Evolutionary conservation across 352 stramenopile species (phyloP).

Genomic region (Globisporangium abappressorium): DNA sequence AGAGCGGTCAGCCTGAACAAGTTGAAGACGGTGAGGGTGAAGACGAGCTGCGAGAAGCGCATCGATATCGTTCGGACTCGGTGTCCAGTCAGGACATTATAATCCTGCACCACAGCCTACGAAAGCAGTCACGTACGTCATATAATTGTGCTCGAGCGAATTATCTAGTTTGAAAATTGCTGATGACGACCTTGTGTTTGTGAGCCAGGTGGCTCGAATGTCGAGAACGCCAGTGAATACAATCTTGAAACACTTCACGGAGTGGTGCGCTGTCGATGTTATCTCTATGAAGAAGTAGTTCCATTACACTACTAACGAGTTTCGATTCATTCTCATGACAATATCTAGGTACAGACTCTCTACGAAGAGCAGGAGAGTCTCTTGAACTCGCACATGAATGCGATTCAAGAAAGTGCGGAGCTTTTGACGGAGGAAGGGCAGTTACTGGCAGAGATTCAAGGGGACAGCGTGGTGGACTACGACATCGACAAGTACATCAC

Average conservation of each 20-base stretch:
- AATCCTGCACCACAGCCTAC: constrained; percentile 47
- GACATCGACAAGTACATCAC: constrained; percentile 94
- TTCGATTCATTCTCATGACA: not conserved
- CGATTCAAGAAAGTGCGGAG: constrained; percentile 96
- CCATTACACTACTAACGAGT: not conserved
- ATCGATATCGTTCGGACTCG: constrained; percentile 31
- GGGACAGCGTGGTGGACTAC: constrained; percentile 88
- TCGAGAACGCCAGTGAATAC: constrained; percentile 31
- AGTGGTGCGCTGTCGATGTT: constrained; percentile 36
- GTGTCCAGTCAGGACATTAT: constrained; percentile 62
- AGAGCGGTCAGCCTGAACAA: constrained; percentile 11
- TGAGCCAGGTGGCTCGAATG: constrained; percentile 20
- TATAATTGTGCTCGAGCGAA: not conserved
- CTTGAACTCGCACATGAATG: constrained; percentile 95
- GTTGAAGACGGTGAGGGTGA: constrained; percentile 20
- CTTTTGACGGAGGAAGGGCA: constrained; percentile 95
- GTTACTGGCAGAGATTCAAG: constrained; percentile 82
- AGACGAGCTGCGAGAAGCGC: constrained; percentile 18
- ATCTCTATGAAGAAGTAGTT: not conserved
- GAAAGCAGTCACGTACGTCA: constrained; percentile 46
- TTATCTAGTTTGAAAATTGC: not conserved
- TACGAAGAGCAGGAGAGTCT: constrained; percentile 97
- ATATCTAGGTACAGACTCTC: constrained; percentile 76
- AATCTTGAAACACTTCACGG: constrained; percentile 63
- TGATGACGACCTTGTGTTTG: constrained; percentile 2